Evolutionary conservation across 345 rosid genomes (phyloP), one percentile per base, ranked within the genome.

Genomic region (Gossypium arboreum): DNA sequence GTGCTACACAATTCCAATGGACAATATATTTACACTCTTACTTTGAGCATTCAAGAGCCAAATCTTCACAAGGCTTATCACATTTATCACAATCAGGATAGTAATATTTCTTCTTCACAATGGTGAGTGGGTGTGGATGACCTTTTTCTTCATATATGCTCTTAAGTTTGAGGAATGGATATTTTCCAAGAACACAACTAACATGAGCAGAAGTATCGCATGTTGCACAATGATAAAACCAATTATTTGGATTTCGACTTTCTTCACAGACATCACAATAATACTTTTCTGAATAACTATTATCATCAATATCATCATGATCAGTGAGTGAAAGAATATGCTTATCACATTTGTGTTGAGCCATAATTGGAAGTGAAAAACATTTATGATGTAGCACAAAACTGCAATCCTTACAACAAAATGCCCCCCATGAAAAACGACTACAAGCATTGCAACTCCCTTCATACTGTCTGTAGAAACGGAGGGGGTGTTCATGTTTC

Each of bases 361-460:
- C 63, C 12, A 0, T 58, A 11, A 13, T 60, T 27, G 65, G 65
- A 2, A 60, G 41, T 0, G 43, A 25, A 25, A 60, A 13, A 27
- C 65, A 60, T 25, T 1, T 0, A 13, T 0, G 2, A 13, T 25
- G 0, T 6, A 60, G 27, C 27, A 1, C n/a, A 27, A 60, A 60
- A 27, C 12, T 60, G 43, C 65, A 60, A 12, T 29, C 43, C n/a
- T 13, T 13, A 13, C 65, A 60, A 25, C 65, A 9, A 15, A 25
- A 60, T 27, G 3, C 43, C 18, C 10, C 11, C 0, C 0, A 3
- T 6, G 1, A 5, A 27, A 0, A 0, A 0, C 0, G 13, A 17
- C 68, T 47, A 34, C 68, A 63, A 16, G 24, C 47, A 17, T 18
- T n/a, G 18, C 68, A 63, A 7, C 0, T 2, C 15, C 22, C 68